Evolutionary conservation across 352 stramenopile genomes (phyloP).

Genomic region (Thraustochytrium sp.): DNA sequence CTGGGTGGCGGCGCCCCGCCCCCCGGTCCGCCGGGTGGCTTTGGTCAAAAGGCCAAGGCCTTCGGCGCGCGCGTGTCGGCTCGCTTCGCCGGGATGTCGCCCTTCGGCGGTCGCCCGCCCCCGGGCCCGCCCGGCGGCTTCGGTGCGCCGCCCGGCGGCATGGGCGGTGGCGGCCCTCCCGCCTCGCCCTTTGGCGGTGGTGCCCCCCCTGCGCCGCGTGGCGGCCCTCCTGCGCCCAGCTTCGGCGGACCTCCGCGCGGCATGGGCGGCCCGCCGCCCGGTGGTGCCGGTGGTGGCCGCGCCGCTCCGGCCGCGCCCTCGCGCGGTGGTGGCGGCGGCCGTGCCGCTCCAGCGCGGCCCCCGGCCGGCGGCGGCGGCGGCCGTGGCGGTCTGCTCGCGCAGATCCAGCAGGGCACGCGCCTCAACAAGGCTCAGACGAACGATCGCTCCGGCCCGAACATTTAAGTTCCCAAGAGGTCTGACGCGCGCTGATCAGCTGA

Average conservation of each 20-base stretch:
- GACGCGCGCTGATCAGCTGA: no score
- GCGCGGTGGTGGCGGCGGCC: background rate
- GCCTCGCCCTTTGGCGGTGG: background rate
- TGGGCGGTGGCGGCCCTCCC: background rate
- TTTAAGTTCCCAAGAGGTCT: no score
- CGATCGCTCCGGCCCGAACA: slow-evolving; percentile 1
- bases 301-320: background rate
- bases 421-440: slow-evolving; percentile 27
- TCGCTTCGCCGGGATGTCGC: background rate
- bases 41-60: slow-evolving; percentile 22
- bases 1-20: background rate
- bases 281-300: background rate
- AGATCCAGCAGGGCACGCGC: slow-evolving; percentile 37
- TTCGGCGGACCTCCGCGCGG: background rate
- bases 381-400: slow-evolving; percentile 21
- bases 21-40: background rate
- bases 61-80: slow-evolving; percentile 14
- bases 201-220: background rate
- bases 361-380: background rate
- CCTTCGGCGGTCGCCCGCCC: background rate
- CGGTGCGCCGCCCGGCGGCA: background rate
- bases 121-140: background rate
- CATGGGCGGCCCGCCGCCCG: background rate
- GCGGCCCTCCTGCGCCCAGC: background rate
- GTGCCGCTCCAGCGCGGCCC: background rate